Evolutionary conservation across 768 basidiomycete species (phyloP), one percentile per base, ranked within the genome.

Genomic region (Lepiota venenata): DNA sequence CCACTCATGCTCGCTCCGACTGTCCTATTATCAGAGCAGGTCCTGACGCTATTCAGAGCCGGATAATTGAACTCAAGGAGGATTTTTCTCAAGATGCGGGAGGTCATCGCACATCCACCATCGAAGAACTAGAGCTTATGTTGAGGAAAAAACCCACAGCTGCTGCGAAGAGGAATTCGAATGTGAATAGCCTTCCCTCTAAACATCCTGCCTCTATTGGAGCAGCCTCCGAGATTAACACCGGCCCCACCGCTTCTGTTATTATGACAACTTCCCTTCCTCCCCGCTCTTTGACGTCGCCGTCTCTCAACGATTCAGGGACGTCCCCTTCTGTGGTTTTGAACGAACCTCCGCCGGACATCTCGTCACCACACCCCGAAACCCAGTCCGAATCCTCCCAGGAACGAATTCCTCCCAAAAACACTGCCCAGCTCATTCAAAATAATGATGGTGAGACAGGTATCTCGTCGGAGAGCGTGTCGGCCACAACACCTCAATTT

Each of bases 1-100:
- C 79, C 6, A 68, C 71, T 37, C 84, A 86, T 57, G 66, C 72
- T 49, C 76, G 74, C n/a, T 71, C 71, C 47, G 64, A 64, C 41
- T 86, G 84, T 62, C 79, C 80, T 4, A 63, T 75, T 20, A 69
- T 85, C 21, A 55, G 68, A 21, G 71, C 70, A 36, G 78, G 81
- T 9, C 61, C 74, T 0, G 64, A 67, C 7, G 63, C 74, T 7
- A 72, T 85, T 59, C 70, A 67, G 56, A 66, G 66, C 47, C 79
- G 81, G 50, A 64, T 85, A 40, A 64, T 61, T 7, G 75, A 80
- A 56, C 64, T 84, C 16, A 65, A 70, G 60, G 57, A 67, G 60
- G 57, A 60, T 37, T 52, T 55, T 4, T 59, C 60, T 1, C 61
- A 61, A 46, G 66, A 61, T 37, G 62, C 48, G 25, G 60, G 56